Base-by-base conservation (phyloP, 1,139 yeast genomes). In the Diutina pseudorugosa region DNA sequence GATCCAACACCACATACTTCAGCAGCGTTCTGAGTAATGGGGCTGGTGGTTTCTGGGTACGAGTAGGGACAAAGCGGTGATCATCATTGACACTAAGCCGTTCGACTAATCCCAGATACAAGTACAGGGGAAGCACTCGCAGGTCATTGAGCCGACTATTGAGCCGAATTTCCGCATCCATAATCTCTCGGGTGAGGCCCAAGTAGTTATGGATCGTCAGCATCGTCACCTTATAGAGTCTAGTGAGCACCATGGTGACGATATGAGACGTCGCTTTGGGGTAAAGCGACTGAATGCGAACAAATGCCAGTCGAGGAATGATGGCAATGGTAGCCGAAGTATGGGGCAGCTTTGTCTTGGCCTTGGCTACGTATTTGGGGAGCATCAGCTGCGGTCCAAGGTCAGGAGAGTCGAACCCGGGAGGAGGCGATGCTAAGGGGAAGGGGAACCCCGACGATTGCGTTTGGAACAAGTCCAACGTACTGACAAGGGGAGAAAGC, bases 181-280 rank as follows among this genome's bases (percentile, higher is more conserved):
- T 77, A 43, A 93, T 82, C 60, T 90, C 96, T 27, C 80, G 73
- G 0, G 98, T 89, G 40, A 93, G 69, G 0, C 96, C 96, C 52
- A 93, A 71, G 64, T 93, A 93, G 59, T 81, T 78, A 62, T 91
- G 94, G 12, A 94, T 87, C 0, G 97, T 87, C 62, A 85, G 93
- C 68, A 91, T 83, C 0, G 98, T 91, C 6, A 93, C 97, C 60
- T 95, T 79, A 64, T 89, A 89, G 54, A 93, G 73, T 57, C 96
- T 77, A 1, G 95, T 85, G 56, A 91, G 71, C 18, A 93, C 89
- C 80, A 93, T 90, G 58, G 95, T 96, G 8, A 93, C 94, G 50
- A 93, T 91, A 65, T 91, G 96, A 0, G 97, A 87, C 0, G 96
- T 85, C 0, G 96, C 88, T 58, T 86, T 81, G 7, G 98, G 98